Conservation (phyloP, 352 stramenopile species). For the Phytophthora niederhauseri region DNA sequence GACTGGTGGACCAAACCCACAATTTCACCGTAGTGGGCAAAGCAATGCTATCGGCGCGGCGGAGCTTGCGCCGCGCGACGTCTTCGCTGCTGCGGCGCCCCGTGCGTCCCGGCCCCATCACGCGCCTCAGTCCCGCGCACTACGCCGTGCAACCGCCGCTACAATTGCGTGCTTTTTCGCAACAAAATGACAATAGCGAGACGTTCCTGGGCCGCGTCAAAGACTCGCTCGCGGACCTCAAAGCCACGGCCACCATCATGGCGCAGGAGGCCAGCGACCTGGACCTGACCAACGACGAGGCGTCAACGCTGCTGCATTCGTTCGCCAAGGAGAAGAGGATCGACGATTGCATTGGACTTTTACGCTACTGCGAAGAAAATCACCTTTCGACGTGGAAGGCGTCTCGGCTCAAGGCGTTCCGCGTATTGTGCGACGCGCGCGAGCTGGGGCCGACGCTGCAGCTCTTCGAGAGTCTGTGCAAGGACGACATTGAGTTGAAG, state of each 20-base stretch:
- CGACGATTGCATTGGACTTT: conserved; percentile 4
- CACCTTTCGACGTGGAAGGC: neutral
- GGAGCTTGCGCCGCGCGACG: neutral
- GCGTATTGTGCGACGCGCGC: conserved; percentile 1
- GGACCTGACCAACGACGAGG: conserved; percentile 3
- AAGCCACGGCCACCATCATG: neutral
- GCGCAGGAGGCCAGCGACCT: neutral
- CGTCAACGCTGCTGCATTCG: neutral
- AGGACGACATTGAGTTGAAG: conserved; percentile 10
- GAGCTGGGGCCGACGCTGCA: conserved; percentile 6
- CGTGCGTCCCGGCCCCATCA: neutral
- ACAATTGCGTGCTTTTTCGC: conserved; percentile 2
- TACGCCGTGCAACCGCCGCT: neutral
- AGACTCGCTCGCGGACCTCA: conserved; percentile 1
- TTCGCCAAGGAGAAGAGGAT: conserved; percentile 5
- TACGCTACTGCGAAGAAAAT: conserved; percentile 11
- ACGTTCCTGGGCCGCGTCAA: conserved; percentile 3
- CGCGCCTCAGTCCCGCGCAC: neutral
- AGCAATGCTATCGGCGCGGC: neutral
- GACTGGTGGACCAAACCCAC: neutral
- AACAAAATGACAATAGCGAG: conserved; percentile 10
- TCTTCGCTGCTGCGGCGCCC: neutral
- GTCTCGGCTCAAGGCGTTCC: conserved; percentile 6
- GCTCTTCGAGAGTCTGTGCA: neutral
- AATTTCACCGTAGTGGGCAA: neutral